Evolutionary conservation across 208 protist genomes (phyloP).

Genomic region (Naegleria fowleri): DNA sequence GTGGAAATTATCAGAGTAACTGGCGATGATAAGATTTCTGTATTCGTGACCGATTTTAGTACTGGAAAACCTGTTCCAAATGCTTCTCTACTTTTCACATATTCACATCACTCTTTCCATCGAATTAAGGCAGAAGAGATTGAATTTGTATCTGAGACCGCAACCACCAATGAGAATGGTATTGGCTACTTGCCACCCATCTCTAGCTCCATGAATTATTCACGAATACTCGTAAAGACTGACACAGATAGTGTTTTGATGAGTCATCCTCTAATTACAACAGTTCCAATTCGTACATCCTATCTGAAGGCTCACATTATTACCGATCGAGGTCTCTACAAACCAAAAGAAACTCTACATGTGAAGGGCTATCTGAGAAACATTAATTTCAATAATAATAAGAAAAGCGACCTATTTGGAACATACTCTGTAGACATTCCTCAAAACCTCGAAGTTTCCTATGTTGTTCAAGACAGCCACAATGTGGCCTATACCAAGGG

Average conservation of each 20-base stretch:
- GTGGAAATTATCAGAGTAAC: background rate
- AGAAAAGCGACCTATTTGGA: background rate
- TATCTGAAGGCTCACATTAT: background rate
- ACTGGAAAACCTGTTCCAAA: background rate
- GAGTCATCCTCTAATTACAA: background rate
- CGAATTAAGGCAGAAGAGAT: background rate
- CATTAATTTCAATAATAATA: background rate
- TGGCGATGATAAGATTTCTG: background rate
- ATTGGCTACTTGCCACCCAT: background rate
- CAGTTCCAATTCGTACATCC: background rate
- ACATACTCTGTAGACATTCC: background rate
- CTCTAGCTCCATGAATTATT: background rate
- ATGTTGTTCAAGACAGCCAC: background rate
- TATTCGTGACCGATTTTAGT: background rate
- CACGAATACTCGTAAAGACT: background rate
- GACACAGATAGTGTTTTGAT: background rate
- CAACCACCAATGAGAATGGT: background rate
- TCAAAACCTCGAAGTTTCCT: background rate
- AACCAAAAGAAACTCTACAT: constrained; percentile 9
- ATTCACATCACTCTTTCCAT: background rate
- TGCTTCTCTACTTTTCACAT: background rate
- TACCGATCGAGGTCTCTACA: constrained; percentile 17
- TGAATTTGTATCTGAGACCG: background rate
- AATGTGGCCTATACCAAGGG: background rate
- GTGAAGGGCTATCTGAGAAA: background rate